Base-by-base conservation (phyloP, 192 early-diverging fungal species). In the Paraglomus occultum region DNA sequence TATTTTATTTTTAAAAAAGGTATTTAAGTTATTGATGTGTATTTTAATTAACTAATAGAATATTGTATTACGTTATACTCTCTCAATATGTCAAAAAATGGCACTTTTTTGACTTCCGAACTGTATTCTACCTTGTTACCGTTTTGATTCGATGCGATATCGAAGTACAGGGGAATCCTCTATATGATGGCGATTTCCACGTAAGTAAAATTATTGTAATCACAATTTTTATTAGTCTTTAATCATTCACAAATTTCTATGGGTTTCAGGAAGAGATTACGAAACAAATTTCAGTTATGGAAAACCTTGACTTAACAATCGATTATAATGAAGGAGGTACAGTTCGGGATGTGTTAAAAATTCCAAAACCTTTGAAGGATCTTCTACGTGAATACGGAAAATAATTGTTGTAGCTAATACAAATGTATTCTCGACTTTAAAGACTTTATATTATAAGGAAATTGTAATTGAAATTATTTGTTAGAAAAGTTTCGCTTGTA, bases 31-130 rank as follows among this genome's bases (percentile, higher is more conserved):
- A 46, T 47, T n/a, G n/a, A 70, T 55, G 15, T 46, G 40, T 62
- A 15, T 64, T 53, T n/a, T 71, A 18, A 6, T 64, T 71, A 50
- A 51, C 51, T 12, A 71, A 64, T 71, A 71, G 70, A 53, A 23
- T 64, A 61, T 64, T 40, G 70, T 20, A 61, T 71, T 7, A 71
- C 61, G 8, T 42, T 71, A 6, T 71, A 71, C 47, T 50, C 50
- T 22, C 50, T 71, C 5, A 71, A 64, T 12, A 52, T 71, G 58
- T 0, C 51, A 22, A 45, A 61, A 17, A 50, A 71, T 71, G 60
- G 61, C 6, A n/a, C n/a, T n/a, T 71, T 71, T 65, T 6, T 71
- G 0, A 9, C 43, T 38, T 64, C 60, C 10, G 70, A 71, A 47
- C 38, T 71, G n/a, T 18, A 11, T 64, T 71, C 70, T 64, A 31